Evolutionary conservation across 2,329 filamentous ascomycete species (phyloP), one percentile per base, ranked within the genome.

Genomic region (Rasamsonia emersonii): DNA sequence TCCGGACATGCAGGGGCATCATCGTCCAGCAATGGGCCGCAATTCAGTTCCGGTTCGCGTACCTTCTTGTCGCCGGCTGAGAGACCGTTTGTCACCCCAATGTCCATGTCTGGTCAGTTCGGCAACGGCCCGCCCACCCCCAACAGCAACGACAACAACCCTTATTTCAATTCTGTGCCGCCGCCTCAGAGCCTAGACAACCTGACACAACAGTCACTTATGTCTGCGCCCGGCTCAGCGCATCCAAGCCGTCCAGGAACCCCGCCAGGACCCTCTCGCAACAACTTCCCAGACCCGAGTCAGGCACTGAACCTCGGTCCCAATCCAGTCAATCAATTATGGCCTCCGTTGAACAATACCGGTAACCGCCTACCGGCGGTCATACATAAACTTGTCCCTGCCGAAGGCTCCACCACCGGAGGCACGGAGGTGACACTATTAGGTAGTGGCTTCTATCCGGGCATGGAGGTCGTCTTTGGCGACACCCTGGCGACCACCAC

Each of bases 341-440:
- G 70, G 54, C 56, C 73, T 18, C 65, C 73, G 17, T 52, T 75
- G 17, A 59, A 56, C 5, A 59, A 71, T 34, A 65, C 65, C 29
- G 64, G 68, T 25, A 62, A 69, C n/a, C 62, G 70, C 18, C 65
- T 67, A 11, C 59, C 72, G 2, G 74, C 79, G 1, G 72, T 73
- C 11, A 89, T 93, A 14, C 79, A 85, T 53, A 89, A 88, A 54
- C 71, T 94, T 39, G 84, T 91, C 20, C 86, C 88, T 0, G 73
- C 72, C 18, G 83, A 93, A 55, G 86, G 86, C 0, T 83, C 86
- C 5, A 83, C 79, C 37, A 76, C 75, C 20, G 86, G 86, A 37
- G 86, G 86, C 24, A 86, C 85, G 32, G 86, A 95, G 54, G 85
- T 94, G 3, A 89, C 84, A 0, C 74, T 91, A 35, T 67, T 93